Percentiles rank a stretch among this genome's conserved stretches.
Conservation (phyloP, 352 stramenopile species). For the Pythium coloratum region DNA sequence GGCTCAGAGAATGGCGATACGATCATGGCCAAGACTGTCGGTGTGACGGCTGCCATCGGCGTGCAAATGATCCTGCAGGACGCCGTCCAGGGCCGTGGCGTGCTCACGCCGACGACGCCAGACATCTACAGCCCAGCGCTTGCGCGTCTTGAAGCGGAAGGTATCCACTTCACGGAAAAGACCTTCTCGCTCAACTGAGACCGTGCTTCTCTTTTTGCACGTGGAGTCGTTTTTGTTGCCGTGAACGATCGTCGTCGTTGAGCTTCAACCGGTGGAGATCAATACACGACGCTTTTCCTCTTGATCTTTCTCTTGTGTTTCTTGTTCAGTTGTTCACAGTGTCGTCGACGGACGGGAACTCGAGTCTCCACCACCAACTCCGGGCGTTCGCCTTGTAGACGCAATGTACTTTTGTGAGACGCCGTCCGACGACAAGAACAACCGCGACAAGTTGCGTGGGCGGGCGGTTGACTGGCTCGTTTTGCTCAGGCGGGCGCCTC, state of each 20-base stretch:
- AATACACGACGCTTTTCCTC: neutral
- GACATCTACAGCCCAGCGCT: conserved; percentile 89
- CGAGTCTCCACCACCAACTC: neutral
- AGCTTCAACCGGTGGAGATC: neutral
- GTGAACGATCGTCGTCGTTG: neutral
- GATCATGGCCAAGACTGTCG: conserved; percentile 96
- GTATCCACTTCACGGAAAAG: conserved; percentile 88
- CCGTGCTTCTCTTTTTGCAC: conserved; percentile 5
- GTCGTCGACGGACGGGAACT: conserved; percentile 30
- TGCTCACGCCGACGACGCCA: conserved; percentile 88
- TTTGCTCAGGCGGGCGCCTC: conserved; percentile 58
- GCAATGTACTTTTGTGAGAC: conserved; percentile 73
- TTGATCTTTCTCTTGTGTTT: neutral
- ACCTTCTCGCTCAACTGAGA: conserved; percentile 42
- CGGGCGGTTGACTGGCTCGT: conserved; percentile 52
- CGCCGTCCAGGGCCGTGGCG: conserved; percentile 72
- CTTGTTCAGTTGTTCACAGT: neutral
- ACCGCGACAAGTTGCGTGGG: conserved; percentile 53
- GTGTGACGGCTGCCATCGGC: conserved; percentile 92
- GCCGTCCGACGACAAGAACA: conserved; percentile 74
- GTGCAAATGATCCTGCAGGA: conserved; percentile 94
- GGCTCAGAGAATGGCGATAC: conserved; percentile 89
- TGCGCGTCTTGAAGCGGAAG: conserved; percentile 83
- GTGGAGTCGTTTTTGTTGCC: neutral
- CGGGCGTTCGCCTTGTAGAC: conserved; percentile 25